A percentile compares a stretch with the other conserved stretches of the same genome.
Evolutionary conservation across 306 rosid species (phyloP).

Genomic region (Cicer chorassanicum): DNA sequence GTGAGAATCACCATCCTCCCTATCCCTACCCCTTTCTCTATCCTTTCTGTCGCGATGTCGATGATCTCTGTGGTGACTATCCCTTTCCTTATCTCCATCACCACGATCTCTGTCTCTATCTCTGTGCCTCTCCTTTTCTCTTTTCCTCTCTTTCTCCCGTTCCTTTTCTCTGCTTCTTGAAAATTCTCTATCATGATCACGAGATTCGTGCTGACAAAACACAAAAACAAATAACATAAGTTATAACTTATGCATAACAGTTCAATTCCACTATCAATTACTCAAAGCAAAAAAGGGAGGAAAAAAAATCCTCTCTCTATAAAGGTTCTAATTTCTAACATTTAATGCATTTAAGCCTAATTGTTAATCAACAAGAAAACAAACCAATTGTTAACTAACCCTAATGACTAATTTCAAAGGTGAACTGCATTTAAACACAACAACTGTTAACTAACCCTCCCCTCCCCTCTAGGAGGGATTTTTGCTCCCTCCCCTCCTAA

Average conservation of each 20-base stretch:
- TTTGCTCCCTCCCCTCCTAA: no score
- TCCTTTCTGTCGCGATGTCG: slow-evolving; percentile 80
- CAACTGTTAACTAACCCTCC: background rate
- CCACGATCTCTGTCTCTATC: slow-evolving; percentile 57
- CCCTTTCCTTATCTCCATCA: slow-evolving; percentile 61
- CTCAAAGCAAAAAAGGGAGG: background rate
- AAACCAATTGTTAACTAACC: background rate
- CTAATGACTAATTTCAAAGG: background rate
- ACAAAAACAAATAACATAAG: background rate
- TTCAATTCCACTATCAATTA: slow-evolving; percentile 15
- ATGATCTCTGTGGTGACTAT: slow-evolving; percentile 59
- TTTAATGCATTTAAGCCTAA: background rate
- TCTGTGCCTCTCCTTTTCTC: slow-evolving; percentile 52
- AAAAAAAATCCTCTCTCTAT: background rate
- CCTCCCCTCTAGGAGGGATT: no score
- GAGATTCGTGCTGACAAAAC: slow-evolving; percentile 72
- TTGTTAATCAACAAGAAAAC: background rate
- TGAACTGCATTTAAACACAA: background rate
- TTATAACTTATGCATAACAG: background rate
- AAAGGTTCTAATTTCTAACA: background rate
- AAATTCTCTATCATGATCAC: slow-evolving; percentile 83
- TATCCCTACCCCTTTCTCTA: slow-evolving; percentile 72
- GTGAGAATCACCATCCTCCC: slow-evolving; percentile 66
- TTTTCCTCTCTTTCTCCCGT: slow-evolving; percentile 66
- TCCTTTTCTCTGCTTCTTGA: slow-evolving; percentile 92